phyloP scores from a whole-genome alignment of 1,139 yeast species.

The Nakaseomyces nivariensis region DNA sequence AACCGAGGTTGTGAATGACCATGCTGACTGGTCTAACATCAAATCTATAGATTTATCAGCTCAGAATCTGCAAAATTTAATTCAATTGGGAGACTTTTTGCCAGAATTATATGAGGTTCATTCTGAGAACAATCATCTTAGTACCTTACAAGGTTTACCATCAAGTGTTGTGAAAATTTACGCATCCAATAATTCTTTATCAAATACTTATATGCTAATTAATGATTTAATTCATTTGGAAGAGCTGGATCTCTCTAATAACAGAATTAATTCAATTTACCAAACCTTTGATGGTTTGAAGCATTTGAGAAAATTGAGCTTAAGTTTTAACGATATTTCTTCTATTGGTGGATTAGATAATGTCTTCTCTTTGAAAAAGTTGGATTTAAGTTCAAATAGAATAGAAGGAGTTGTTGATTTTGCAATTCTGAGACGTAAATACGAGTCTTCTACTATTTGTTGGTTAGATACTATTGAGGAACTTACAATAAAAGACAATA shows the following conservation, averaged over 20 bases:
- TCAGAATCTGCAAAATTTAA: conserved; percentile 11
- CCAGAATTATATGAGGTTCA: conserved; percentile 19
- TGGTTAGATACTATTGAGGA: conserved; percentile 17
- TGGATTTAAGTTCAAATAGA: not conserved
- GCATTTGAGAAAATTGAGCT: conserved; percentile 11
- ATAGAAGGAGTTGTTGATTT: conserved; percentile 10
- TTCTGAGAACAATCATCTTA: conserved; percentile 15
- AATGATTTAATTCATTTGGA: conserved; percentile 20
- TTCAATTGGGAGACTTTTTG: conserved; percentile 17
- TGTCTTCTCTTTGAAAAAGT: not conserved
- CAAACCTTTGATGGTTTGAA: conserved; percentile 12
- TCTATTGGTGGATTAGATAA: conserved; percentile 19
- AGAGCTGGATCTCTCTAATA: conserved; percentile 18
- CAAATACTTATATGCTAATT: conserved; percentile 12
- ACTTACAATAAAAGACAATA: conserved; percentile 18
- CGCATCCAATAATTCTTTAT: conserved; percentile 14
- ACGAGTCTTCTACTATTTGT: conserved; percentile 5
- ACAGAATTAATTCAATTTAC: conserved; percentile 16
- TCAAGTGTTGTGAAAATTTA: conserved; percentile 8
- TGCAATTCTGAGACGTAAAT: conserved; percentile 7
- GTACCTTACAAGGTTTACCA: conserved; percentile 17
- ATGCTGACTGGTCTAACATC: conserved; percentile 13
- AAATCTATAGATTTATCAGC: conserved; percentile 11
- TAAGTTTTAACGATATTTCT: conserved; percentile 17
- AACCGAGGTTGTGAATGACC: conserved; percentile 15